Conservation (phyloP, 768 basidiomycete species). For the Tubosaeta sp. region DNA sequence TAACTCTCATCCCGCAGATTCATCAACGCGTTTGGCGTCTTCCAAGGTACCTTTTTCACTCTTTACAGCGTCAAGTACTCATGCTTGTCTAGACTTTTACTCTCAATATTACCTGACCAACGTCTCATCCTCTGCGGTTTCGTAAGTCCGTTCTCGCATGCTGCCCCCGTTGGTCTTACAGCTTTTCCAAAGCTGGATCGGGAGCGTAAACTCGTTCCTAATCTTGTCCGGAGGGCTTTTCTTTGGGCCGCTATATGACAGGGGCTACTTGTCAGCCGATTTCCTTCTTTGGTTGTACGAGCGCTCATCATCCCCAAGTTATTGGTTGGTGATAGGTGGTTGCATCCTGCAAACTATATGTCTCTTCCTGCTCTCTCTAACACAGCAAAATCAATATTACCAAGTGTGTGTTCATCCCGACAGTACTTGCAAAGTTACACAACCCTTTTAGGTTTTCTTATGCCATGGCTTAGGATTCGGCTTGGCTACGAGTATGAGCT, state of each 20-base stretch:
- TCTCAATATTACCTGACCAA: conserved; percentile 34
- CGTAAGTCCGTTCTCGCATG: conserved; percentile 22
- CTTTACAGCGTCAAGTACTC: neutral
- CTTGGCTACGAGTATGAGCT: conserved; percentile 38
- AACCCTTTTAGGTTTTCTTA: conserved; percentile 34
- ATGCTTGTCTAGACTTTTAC: conserved; percentile 34
- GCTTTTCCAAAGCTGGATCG: conserved; percentile 36
- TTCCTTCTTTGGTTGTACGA: neutral
- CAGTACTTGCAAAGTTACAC: conserved; percentile 18
- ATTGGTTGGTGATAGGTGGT: conserved; percentile 42
- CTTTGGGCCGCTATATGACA: conserved; percentile 48
- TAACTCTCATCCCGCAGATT: conserved; percentile 20
- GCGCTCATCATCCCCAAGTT: conserved; percentile 22
- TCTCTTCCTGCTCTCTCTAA: conserved; percentile 44
- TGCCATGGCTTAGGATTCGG: conserved; percentile 41
- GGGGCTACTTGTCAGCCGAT: conserved; percentile 43
- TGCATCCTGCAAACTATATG: conserved; percentile 39
- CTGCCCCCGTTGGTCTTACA: neutral
- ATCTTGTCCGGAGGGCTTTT: conserved; percentile 42
- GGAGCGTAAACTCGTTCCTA: conserved; percentile 45
- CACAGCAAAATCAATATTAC: conserved; percentile 32
- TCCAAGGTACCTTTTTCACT: conserved; percentile 29
- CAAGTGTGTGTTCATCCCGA: conserved; percentile 28
- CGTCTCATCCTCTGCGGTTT: conserved; percentile 33
- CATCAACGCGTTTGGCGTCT: conserved; percentile 37